Evolutionary conservation across 2,329 filamentous ascomycete genomes (phyloP).

Genomic region (Drechslerella dactyloides): DNA sequence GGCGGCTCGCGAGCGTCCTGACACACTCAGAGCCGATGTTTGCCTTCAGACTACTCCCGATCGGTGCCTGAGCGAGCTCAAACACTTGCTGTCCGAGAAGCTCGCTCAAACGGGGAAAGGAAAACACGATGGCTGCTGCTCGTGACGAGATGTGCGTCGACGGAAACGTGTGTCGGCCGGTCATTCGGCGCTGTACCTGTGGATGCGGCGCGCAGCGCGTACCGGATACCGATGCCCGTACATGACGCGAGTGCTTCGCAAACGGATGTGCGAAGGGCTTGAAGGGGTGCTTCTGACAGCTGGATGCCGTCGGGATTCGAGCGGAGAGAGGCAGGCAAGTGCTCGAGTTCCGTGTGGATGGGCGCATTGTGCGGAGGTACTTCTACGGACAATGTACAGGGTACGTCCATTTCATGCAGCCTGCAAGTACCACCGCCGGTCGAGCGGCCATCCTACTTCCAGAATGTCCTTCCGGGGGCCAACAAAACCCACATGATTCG

Average conservation of each 20-base stretch:
- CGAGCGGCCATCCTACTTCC: constrained; percentile 29
- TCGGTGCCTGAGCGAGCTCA: constrained; percentile 5
- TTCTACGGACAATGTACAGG: no score
- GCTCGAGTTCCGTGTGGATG: neutral
- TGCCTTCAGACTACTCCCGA: neutral
- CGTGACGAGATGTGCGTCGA: no score
- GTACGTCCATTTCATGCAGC: neutral
- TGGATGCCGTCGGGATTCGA: neutral
- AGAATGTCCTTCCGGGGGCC: constrained; percentile 48
- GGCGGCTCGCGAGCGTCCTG: no score
- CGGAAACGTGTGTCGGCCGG: no score
- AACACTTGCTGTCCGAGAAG: neutral
- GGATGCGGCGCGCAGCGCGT: no score
- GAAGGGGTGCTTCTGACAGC: no score
- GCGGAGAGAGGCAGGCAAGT: neutral
- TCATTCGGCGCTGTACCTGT: no score
- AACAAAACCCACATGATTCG: constrained; percentile 41
- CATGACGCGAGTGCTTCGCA: no score
- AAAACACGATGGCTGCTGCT: neutral
- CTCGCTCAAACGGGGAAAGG: neutral
- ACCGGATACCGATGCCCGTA: no score
- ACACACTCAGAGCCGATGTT: neutral
- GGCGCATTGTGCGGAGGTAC: neutral
- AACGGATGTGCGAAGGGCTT: no score
- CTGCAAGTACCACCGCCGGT: constrained; percentile 7